Percentiles rank a stretch among this genome's conserved stretches.
Evolutionary conservation across 129 eudicot species (phyloP).

Genomic region (Ambrosia artemisiifolia): DNA sequence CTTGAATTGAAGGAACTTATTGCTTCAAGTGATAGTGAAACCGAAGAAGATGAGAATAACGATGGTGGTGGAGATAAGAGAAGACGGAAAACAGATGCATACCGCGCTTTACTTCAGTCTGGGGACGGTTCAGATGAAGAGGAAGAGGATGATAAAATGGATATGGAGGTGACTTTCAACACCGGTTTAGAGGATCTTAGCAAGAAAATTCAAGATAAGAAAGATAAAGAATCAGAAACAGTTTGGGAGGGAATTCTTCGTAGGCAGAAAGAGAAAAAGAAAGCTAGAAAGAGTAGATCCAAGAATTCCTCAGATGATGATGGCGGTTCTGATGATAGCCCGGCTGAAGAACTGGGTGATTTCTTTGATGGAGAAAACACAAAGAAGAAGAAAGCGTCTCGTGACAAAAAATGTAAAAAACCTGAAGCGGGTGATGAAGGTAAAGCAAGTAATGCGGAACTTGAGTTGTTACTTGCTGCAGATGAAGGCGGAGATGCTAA

Average conservation of each 20-base stretch:
- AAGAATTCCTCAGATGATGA: too few species aligned
- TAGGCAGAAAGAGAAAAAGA: too few species aligned
- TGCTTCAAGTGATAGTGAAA: constrained; percentile 87
- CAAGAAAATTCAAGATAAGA: too few species aligned
- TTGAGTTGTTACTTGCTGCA: constrained; percentile 80
- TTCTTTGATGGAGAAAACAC: constrained; percentile 56
- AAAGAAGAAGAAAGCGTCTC: constrained; percentile 20
- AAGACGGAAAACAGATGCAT: constrained; percentile 53
- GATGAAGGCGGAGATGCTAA: constrained; percentile 51
- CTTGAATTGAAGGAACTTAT: constrained; percentile 62
- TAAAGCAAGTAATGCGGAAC: constrained; percentile 88
- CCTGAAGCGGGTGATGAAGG: constrained; percentile 37
- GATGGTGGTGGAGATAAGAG: constrained; percentile 34
- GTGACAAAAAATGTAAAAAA: constrained; percentile 24
- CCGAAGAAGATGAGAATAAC: constrained; percentile 51
- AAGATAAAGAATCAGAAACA: too few species aligned
- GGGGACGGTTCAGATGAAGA: too few species aligned
- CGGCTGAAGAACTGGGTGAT: constrained; percentile 64
- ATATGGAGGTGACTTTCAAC: too few species aligned
- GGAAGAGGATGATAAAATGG: too few species aligned
- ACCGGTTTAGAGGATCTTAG: too few species aligned
- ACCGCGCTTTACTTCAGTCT: constrained; percentile 75
- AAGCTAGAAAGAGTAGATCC: too few species aligned
- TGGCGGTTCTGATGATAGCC: too few species aligned
- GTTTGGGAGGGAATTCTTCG: too few species aligned